Percentiles rank a stretch among this genome's conserved stretches.
Evolutionary conservation across 1,284 basidiomycete genomes (phyloP).

Genomic region (Abortiporus biennis): DNA sequence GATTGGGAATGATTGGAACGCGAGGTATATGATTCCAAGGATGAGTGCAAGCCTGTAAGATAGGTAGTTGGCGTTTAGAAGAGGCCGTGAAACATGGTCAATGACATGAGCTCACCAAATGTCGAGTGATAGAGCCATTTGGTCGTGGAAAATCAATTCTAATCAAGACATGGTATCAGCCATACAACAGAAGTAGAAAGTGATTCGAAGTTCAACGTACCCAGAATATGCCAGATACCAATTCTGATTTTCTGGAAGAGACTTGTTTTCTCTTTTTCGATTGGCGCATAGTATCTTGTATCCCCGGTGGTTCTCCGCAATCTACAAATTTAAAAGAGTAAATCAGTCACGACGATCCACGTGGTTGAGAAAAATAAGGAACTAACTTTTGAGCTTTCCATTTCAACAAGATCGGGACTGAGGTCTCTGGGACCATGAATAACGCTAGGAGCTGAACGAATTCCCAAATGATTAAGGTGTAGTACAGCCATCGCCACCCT

Average conservation of each 20-base stretch:
- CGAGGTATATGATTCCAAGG: constrained; percentile 72
- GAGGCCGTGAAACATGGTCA: background rate
- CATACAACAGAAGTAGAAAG: background rate
- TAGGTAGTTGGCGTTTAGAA: background rate
- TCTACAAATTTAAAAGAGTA: constrained; percentile 27
- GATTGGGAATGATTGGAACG: constrained; percentile 67
- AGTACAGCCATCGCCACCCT: constrained; percentile 78
- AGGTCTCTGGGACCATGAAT: constrained; percentile 70
- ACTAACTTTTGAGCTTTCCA: constrained; percentile 39
- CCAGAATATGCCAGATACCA: constrained; percentile 54
- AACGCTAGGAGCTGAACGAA: constrained; percentile 42
- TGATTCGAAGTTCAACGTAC: constrained; percentile 35
- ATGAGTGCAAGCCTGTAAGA: constrained; percentile 45
- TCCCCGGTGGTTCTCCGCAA: constrained; percentile 54
- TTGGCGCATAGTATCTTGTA: constrained; percentile 46
- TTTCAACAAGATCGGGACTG: constrained; percentile 56
- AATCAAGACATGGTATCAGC: background rate
- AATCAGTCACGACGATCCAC: constrained; percentile 1
- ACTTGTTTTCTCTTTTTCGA: constrained; percentile 40
- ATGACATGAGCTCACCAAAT: constrained; percentile 38
- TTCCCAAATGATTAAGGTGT: constrained; percentile 59
- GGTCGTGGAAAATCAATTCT: constrained; percentile 67
- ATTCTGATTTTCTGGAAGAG: constrained; percentile 31
- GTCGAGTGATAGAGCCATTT: constrained; percentile 71
- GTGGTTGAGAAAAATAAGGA: background rate